These are phyloP conservation scores for Aureobasidium sp. DNA, from an alignment of 2,329 filamentous ascomycete genomes.

Conservation along the genomic window DNA sequence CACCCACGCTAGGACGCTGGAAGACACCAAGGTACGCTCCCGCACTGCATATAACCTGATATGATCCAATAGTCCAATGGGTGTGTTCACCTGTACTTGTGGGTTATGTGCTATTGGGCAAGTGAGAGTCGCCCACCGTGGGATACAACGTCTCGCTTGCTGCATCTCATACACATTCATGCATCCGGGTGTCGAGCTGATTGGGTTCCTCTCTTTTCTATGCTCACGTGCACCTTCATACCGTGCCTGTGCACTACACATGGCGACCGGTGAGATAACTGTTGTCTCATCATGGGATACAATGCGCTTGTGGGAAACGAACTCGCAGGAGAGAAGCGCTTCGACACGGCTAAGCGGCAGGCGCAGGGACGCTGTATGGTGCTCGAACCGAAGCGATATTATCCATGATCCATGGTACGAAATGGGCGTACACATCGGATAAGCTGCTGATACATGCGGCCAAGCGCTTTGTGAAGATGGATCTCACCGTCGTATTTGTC, in stretches of 20 bases:
- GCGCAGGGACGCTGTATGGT: not conserved
- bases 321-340: not conserved
- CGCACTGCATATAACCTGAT: not conserved
- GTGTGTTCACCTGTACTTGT: not conserved
- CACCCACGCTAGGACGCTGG: not conserved
- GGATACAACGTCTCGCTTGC: not conserved
- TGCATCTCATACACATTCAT: not conserved
- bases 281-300: not conserved
- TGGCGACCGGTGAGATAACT: slow-evolving; percentile 3
- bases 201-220: not conserved
- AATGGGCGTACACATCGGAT: not conserved
- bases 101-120: not conserved
- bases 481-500: not conserved
- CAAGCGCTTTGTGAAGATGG: not conserved
- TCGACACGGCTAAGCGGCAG: not conserved
- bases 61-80: not conserved
- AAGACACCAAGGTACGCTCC: not conserved
- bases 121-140: not conserved
- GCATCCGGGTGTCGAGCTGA: not conserved
- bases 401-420: not conserved
- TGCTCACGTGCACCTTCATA: not conserved
- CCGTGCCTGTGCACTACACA: not conserved
- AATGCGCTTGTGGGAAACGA: not conserved
- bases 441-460: not conserved
- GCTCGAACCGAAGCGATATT: not conserved